Conservation (phyloP, 345 rosid genomes). For the Physaria fendleri region DNA sequence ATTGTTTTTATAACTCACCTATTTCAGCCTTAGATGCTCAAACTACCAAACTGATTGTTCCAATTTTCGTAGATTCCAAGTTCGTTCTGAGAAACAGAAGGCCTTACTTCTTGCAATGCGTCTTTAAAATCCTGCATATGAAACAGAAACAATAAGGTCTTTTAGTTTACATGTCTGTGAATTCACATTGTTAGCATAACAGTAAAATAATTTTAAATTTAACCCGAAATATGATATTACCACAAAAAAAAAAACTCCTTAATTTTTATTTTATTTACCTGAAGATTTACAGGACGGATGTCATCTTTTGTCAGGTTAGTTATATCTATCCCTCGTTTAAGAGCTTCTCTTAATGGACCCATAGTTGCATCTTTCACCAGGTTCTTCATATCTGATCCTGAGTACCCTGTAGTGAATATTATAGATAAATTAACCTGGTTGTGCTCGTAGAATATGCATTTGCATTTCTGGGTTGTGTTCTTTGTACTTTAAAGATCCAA, state of each 20-base stretch:
- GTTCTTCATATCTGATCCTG: slow-evolving; percentile 98
- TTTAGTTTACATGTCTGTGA: background rate
- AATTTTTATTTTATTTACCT: slow-evolving; percentile 39
- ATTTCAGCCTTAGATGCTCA: slow-evolving; percentile 43
- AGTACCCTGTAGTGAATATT: slow-evolving; percentile 49
- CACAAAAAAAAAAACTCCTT: background rate
- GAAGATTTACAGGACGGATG: slow-evolving; percentile 64
- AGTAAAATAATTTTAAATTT: background rate
- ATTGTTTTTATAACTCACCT: slow-evolving; percentile 21
- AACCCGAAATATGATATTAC: background rate
- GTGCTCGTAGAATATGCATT: background rate
- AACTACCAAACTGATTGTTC: slow-evolving; percentile 93
- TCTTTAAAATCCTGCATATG: slow-evolving; percentile 58
- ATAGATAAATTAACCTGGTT: background rate
- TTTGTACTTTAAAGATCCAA: background rate
- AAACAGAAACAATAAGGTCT: background rate
- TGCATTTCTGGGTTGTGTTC: background rate
- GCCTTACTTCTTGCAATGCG: slow-evolving; percentile 85
- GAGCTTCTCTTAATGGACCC: slow-evolving; percentile 97
- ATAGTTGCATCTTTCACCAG: slow-evolving; percentile 93
- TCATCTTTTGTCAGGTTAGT: slow-evolving; percentile 78
- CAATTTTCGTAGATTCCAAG: slow-evolving; percentile 67
- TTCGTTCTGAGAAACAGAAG: slow-evolving; percentile 80
- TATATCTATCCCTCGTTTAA: slow-evolving; percentile 76
- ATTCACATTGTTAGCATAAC: background rate